Conservation (phyloP, 2,329 filamentous ascomycete species). For the Fusarium concolor region DNA sequence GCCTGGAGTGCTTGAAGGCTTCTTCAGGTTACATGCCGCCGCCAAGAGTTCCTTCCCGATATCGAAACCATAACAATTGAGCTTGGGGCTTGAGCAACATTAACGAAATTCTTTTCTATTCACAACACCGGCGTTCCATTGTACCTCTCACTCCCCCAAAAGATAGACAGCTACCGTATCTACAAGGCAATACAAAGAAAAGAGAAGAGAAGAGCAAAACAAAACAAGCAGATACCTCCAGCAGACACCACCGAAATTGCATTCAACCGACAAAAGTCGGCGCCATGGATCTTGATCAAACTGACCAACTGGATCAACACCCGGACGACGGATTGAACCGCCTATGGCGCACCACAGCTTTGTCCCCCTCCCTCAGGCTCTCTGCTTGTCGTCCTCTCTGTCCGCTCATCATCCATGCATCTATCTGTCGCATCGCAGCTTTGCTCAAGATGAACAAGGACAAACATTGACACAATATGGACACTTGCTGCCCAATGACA, state of each 20-base stretch:
- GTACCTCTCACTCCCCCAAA: background rate
- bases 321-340: conserved; percentile 55
- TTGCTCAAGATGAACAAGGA: conserved; percentile 3
- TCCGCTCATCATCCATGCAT: conserved; percentile 22
- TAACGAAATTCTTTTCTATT: conserved; percentile 23
- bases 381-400: conserved; percentile 17
- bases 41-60: conserved; percentile 17
- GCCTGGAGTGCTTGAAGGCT: conserved; percentile 4
- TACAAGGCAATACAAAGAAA: background rate
- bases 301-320: conserved; percentile 60
- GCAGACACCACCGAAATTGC: conserved; percentile 24
- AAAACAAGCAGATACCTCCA: conserved; percentile 9
- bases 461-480: conserved; percentile 24
- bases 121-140: conserved; percentile 10
- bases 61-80: conserved; percentile 17
- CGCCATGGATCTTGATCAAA: conserved; percentile 45
- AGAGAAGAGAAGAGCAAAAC: background rate
- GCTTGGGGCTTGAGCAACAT: conserved; percentile 25
- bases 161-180: background rate
- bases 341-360: conserved; percentile 32
- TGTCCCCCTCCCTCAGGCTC: conserved; percentile 5
- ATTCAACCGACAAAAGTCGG: conserved; percentile 23
- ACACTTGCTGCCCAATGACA: conserved; percentile 54
- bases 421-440: conserved; percentile 18
- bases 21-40: conserved; percentile 15